Base-by-base conservation (phyloP, 179 eudicot species). In the Heliamphora ciliata region DNA sequence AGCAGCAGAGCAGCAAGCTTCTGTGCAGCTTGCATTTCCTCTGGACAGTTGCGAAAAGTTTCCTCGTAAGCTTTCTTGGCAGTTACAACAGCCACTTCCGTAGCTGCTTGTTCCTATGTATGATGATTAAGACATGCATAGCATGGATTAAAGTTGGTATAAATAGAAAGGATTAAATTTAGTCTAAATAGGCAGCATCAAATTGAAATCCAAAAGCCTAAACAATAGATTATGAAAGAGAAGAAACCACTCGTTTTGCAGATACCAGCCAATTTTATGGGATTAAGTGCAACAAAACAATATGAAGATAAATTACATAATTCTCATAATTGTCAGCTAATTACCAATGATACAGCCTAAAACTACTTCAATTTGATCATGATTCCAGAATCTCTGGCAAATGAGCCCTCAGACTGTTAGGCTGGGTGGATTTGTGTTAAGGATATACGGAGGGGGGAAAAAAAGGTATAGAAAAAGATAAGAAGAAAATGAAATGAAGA, bases 61-160 rank as follows among this genome's bases (percentile, higher is more conserved):
- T 81, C 89, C 80, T 83, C 82, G 61, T 69, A 65, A 84, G 88
- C 90, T 87, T 86, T 88, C 85, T 74, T 83, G 21, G 88, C 89
- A 79, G 93, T 93, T 31, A 83, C 85, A 18, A 88, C 92, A n/a
- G 89, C 90, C 54, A 89, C 94, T 89, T 87, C 91, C 86, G 92
- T 93, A 73, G 89, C 92, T 81, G 87, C 89, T 89, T 91, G 95
- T 85, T 93, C 97, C 97, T 93, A 86, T 24, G 3, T 31, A 31
- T 31, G 6, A 7, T 66, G 8, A 66, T 1, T 1, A 24, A 66
- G 6, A 63, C 11, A 63, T 21, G 7, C n/a, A 4, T 66, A 10
- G 46, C 46, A 66, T 31, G 46, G 46, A 24, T 66, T 66, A 63
- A 15, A 17, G 3, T 15, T 24, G 24, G 24, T 21, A 21, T 21